Conservation (phyloP, 805 yeast species). For the Metschnikowia picachoensis region DNA sequence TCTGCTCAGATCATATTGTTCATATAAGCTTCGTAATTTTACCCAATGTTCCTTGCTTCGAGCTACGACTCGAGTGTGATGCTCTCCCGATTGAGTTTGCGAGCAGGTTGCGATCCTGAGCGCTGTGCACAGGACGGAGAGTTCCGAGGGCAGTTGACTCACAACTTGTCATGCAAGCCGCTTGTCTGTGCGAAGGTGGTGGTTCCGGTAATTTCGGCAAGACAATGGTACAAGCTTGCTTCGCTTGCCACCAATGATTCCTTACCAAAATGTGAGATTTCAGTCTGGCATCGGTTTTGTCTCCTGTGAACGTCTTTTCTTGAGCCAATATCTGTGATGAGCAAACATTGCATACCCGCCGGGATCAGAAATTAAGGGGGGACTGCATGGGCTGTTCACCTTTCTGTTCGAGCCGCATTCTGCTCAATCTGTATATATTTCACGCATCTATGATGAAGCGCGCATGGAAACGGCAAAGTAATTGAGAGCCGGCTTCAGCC, state of each 20-base stretch:
- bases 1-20: too few relatives aligned
- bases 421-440: conserved; percentile 6
- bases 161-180: conserved; percentile 10
- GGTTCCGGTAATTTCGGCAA: conserved; percentile 1
- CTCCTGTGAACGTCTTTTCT: not conserved
- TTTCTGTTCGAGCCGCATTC: conserved; percentile 7
- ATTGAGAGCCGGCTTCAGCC: not conserved
- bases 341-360: not conserved
- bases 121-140: not conserved
- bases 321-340: not conserved
- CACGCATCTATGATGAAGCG: conserved; percentile 1
- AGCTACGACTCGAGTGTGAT: too few relatives aligned
- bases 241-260: not conserved
- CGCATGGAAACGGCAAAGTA: conserved; percentile 8
- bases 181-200: not conserved
- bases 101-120: not conserved
- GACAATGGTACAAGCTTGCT: not conserved
- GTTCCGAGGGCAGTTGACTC: conserved; percentile 10
- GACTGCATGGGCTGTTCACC: conserved; percentile 4
- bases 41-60: too few relatives aligned
- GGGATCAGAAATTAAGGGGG: not conserved
- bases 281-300: too few relatives aligned
- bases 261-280: too few relatives aligned
- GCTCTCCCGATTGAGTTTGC: not conserved
- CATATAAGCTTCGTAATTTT: too few relatives aligned